phyloP scores from a whole-genome alignment of 2,329 filamentous ascomycete species.

The Fusarium armeniacum region DNA sequence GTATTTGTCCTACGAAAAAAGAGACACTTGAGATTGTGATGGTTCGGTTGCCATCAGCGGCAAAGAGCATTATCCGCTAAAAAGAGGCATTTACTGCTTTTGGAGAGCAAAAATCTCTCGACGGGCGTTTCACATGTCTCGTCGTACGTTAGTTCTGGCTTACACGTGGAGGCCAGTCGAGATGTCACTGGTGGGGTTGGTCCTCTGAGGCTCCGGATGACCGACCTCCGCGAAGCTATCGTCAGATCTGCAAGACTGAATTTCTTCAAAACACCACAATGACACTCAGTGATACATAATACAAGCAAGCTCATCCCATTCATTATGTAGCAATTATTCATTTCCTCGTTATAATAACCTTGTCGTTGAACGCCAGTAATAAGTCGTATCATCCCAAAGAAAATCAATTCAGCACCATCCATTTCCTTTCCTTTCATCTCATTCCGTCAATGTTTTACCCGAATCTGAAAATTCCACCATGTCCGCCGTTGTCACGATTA shows the following conservation, averaged over 20 bases:
- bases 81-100: constrained; percentile 21
- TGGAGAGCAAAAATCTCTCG: constrained; percentile 6
- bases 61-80: constrained; percentile 8
- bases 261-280: too few species aligned
- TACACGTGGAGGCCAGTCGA: neutral
- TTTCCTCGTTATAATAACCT: neutral
- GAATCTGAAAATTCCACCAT: neutral
- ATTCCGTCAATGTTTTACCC: neutral
- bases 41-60: constrained; percentile 13
- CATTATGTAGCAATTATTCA: too few species aligned
- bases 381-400: neutral
- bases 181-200: constrained; percentile 22
- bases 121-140: constrained; percentile 6
- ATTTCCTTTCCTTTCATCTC: neutral
- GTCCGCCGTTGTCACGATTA: neutral
- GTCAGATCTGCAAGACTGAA: neutral
- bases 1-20: constrained; percentile 10
- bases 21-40: constrained; percentile 4
- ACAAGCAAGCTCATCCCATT: neutral
- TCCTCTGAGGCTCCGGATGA: neutral
- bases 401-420: neutral
- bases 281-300: neutral
- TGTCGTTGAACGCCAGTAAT: neutral
- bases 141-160: neutral
- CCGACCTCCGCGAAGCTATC: constrained; percentile 8